phyloP scores from a whole-genome alignment of 2,329 filamentous ascomycete species.

The Pseudonectria buxi region DNA sequence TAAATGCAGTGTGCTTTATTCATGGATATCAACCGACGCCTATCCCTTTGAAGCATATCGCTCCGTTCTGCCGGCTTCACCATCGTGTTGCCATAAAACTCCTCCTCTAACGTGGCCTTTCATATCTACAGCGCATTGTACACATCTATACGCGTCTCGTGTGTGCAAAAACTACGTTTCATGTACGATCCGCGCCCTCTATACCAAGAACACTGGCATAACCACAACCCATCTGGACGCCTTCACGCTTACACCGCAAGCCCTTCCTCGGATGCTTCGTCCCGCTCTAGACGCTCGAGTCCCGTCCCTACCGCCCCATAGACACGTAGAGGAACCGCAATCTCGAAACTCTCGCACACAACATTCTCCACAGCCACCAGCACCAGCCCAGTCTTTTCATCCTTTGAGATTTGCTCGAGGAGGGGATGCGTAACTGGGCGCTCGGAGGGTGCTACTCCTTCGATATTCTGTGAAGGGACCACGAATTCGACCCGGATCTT shows the following conservation, averaged over 20 bases:
- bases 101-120: too few relatives aligned
- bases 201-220: neutral
- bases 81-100: too few relatives aligned
- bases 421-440: conserved; percentile 38
- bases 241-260: conserved; percentile 30
- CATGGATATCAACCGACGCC: too few relatives aligned
- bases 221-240: neutral
- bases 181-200: neutral
- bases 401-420: conserved; percentile 71
- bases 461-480: conserved; percentile 48
- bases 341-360: conserved; percentile 84
- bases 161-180: too few relatives aligned
- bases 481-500: conserved; percentile 88
- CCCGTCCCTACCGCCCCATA: conserved; percentile 60
- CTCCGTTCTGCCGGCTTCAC: too few relatives aligned
- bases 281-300: conserved; percentile 48
- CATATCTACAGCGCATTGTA: too few relatives aligned
- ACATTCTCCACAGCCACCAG: conserved; percentile 72
- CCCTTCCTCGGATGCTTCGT: conserved; percentile 45
- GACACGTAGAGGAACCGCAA: conserved; percentile 75
- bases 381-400: conserved; percentile 68
- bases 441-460: conserved; percentile 23
- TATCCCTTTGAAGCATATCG: too few relatives aligned
- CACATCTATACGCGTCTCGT: too few relatives aligned
- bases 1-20: too few relatives aligned